Evolutionary conservation across 2,329 filamentous ascomycete genomes (phyloP).

Genomic region (Colletotrichum ledebouriae): DNA sequence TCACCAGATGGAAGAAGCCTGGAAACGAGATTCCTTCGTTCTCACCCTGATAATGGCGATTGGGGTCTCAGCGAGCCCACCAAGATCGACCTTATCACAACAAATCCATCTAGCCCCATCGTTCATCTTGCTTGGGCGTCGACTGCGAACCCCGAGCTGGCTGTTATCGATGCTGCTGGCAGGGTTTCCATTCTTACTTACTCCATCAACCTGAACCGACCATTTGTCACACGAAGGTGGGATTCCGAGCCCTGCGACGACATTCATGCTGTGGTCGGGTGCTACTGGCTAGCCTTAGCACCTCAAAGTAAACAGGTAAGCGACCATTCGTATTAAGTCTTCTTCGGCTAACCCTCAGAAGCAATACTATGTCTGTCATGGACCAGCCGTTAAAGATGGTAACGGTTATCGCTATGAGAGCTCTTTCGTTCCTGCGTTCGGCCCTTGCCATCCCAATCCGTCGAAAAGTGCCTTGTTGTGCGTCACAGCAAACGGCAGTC

Average conservation of each 20-base stretch:
- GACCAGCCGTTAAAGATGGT: conserved; percentile 74
- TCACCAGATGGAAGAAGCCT: conserved; percentile 77
- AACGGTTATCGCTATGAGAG: conserved; percentile 78
- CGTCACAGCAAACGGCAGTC: conserved; percentile 78
- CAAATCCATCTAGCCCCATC: conserved; percentile 74
- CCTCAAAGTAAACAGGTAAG: conserved; percentile 59
- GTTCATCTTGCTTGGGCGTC: conserved; percentile 87
- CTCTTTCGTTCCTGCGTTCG: conserved; percentile 73
- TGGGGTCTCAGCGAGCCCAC: conserved; percentile 85
- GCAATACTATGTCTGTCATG: conserved; percentile 62
- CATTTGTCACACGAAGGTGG: conserved; percentile 72
- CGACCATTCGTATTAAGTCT: conserved; percentile 35
- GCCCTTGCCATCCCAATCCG: conserved; percentile 79
- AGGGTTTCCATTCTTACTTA: conserved; percentile 82
- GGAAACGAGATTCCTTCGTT: conserved; percentile 79
- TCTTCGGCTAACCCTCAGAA: conserved; percentile 15
- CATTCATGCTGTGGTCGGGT: conserved; percentile 81
- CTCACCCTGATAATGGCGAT: conserved; percentile 75
- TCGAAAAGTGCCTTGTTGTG: conserved; percentile 81
- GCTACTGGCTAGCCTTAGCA: conserved; percentile 83
- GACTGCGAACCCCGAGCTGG: conserved; percentile 81
- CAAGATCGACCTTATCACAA: conserved; percentile 70
- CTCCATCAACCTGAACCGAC: conserved; percentile 79
- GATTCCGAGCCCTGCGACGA: conserved; percentile 80
- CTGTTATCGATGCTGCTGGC: conserved; percentile 84